phyloP scores from a whole-genome alignment of 441 rosid genomes.

The Gossypium schwendimanii region DNA sequence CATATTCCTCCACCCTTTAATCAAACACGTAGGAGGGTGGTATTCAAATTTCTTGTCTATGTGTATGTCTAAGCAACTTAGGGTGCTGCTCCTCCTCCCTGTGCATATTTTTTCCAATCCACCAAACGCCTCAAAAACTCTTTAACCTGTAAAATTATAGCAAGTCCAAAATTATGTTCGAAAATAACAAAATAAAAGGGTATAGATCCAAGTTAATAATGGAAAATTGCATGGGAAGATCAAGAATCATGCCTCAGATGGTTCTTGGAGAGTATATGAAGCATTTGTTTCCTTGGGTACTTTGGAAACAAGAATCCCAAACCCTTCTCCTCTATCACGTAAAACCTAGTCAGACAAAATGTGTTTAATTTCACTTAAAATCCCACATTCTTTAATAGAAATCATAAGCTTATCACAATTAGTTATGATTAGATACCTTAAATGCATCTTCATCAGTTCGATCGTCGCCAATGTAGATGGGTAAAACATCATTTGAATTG shows the following conservation, averaged over 20 bases:
- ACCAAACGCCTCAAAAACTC: conserved; percentile 48
- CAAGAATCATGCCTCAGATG: conserved; percentile 40
- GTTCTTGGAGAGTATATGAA: conserved; percentile 55
- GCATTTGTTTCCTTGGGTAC: conserved; percentile 56
- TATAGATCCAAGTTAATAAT: neutral
- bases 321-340: conserved; percentile 50
- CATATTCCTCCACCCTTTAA: neutral
- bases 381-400: too few relatives aligned
- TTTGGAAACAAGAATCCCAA: conserved; percentile 65
- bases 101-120: conserved; percentile 32
- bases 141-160: conserved; percentile 37
- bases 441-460: conserved; percentile 69
- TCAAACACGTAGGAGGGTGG: conserved; percentile 2
- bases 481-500: conserved; percentile 38
- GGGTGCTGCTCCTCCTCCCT: neutral
- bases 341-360: conserved; percentile 31
- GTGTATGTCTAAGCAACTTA: conserved; percentile 1
- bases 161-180: neutral
- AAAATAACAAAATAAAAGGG: too few relatives aligned
- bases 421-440: conserved; percentile 28
- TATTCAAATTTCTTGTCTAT: neutral
- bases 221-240: neutral
- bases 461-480: conserved; percentile 64
- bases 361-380: neutral
- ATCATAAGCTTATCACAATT: neutral